These are phyloP conservation scores for Choiromyces venosus DNA, from an alignment of 495 filamentous ascomycete species.

Conservation along the genomic window DNA sequence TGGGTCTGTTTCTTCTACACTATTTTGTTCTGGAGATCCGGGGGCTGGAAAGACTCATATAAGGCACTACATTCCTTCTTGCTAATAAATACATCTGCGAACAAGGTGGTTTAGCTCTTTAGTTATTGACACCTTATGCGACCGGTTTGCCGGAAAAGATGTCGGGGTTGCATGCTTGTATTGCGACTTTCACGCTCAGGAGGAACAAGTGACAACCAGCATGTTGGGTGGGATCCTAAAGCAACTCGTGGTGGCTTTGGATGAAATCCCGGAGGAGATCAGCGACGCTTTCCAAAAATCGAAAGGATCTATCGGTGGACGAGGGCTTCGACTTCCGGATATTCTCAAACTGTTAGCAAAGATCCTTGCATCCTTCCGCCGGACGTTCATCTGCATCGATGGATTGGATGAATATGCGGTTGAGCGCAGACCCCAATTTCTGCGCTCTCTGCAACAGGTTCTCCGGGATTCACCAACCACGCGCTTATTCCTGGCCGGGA, in stretches of 20 bases:
- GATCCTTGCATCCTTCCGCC: neutral
- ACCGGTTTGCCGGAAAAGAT: neutral
- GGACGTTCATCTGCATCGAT: slow-evolving; percentile 13
- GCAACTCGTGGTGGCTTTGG: neutral
- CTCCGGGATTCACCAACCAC: neutral
- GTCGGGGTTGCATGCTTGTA: neutral
- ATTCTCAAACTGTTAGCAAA: neutral
- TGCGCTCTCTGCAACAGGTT: neutral
- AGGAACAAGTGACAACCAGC: neutral
- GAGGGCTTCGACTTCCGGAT: neutral
- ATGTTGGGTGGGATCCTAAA: neutral
- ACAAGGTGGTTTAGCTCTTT: neutral
- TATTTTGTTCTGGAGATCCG: neutral
- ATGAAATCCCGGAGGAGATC: neutral
- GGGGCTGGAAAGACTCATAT: neutral
- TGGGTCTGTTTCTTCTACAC: neutral
- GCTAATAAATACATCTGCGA: neutral
- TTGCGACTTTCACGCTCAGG: neutral
- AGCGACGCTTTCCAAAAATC: neutral
- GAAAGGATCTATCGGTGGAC: neutral
- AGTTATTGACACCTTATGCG: neutral
- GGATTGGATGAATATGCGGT: slow-evolving; percentile 15
- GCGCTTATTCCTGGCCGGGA: slow-evolving; percentile 19
- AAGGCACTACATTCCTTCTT: neutral
- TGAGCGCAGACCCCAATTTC: slow-evolving; percentile 10